Base-by-base conservation (phyloP, 352 stramenopile species). In the Phytophthora lateralis region DNA sequence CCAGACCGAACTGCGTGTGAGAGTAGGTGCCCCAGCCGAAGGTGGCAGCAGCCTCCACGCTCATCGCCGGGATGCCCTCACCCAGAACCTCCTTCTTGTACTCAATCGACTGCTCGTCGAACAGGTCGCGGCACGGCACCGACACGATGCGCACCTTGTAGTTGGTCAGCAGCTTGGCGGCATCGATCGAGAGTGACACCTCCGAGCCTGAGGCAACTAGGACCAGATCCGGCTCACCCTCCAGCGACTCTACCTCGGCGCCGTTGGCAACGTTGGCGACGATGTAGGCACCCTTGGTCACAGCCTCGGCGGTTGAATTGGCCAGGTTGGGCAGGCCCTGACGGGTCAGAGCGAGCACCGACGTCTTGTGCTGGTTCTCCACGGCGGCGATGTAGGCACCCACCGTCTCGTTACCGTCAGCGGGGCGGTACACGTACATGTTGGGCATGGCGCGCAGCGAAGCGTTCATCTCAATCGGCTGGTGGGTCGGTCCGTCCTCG, bases 401-500 rank as follows among this genome's bases (percentile, higher is more conserved):
- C 32, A 95, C 79, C n/a, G 96, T 98, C 91, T 99, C 98, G 72
- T 99, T 99, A 30, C 91, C 95, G 78, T 99, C 98, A 10, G 96
- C 97, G 30, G 98, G 97, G 58, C 98, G 95, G 74, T 98, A 97
- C 38, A 99, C 86, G 73, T 98, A 96, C 73, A 99, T 97, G 82
- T 99, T 99, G 30, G 97, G 98, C 87, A 99, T 99, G 30, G 89
- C 88, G 47, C 98, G 90, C 29, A 99, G 72, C 64, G 85, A 89
- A 56, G 97, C 94, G 73, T 99, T 92, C 76, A 98, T 98, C 83
- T 99, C 98, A 54, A 99, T 97, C 27, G 98, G 98, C 85, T 99
- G 97, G 82, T 99, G 98, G 58, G 98, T 99, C 46, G 98, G 98
- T 59, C 98, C 98, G 78, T 99, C 98, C 78, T 99, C 98, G 47